Conservation (phyloP, 257 asterid species). For the Cruciata laevipes region DNA sequence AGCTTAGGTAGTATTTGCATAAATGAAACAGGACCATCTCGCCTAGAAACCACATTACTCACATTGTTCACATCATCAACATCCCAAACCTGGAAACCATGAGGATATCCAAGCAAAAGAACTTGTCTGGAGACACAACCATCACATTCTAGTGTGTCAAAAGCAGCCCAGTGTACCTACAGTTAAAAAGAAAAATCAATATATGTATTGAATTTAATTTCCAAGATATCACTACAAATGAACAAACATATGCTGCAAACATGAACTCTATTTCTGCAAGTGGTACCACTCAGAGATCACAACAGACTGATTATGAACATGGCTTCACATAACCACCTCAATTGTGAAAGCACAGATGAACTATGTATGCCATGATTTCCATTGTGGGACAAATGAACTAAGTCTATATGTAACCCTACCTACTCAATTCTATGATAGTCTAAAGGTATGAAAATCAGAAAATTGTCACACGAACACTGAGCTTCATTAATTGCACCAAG, state of each 20-base stretch:
- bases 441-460: not conserved
- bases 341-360: not conserved
- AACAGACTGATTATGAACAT: not conserved
- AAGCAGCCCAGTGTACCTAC: conserved; percentile 85
- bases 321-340: not conserved
- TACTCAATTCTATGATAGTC: not conserved
- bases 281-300: not conserved
- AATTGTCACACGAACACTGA: not conserved
- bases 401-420: not conserved
- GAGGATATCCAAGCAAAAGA: conserved; percentile 60
- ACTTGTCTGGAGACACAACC: conserved; percentile 30
- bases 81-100: conserved; percentile 96
- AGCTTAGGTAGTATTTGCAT: conserved; percentile 67
- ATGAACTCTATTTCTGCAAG: not conserved
- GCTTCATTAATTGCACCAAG: not conserved
- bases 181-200: not conserved
- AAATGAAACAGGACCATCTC: conserved; percentile 86
- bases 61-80: conserved; percentile 82
- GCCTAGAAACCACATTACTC: conserved; percentile 64
- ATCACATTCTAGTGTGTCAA: conserved; percentile 42
- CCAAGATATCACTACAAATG: not conserved
- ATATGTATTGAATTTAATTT: not conserved
- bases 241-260: not conserved
- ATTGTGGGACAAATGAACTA: not conserved
- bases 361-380: not conserved